Conservation (phyloP, 257 asterid genomes). For the Solanum pimpinellifolium region DNA sequence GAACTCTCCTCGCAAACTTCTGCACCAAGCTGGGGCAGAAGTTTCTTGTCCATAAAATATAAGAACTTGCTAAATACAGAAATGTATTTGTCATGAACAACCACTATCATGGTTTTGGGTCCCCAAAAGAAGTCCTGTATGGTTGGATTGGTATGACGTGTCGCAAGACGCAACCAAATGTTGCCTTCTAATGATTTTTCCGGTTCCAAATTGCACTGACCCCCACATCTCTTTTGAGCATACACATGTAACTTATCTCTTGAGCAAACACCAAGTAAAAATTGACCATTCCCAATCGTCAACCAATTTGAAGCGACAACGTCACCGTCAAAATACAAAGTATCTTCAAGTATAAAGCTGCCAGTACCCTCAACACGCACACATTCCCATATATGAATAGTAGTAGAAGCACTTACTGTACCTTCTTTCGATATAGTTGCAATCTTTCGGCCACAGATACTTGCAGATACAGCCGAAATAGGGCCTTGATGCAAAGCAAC, state of each 20-base stretch:
- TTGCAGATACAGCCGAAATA: conserved; percentile 38
- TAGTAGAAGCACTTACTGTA: conserved; percentile 18
- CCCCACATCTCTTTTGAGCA: conserved; percentile 47
- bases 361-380: conserved; percentile 49
- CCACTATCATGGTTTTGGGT: conserved; percentile 58
- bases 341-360: conserved; percentile 66
- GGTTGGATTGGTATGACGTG: conserved; percentile 31
- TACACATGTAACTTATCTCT: conserved; percentile 54
- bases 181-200: conserved; percentile 37
- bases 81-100: conserved; percentile 54
- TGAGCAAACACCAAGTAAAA: conserved; percentile 70
- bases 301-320: conserved; percentile 65
- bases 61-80: conserved; percentile 57
- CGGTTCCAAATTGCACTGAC: conserved; percentile 47
- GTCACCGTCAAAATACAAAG: conserved; percentile 50
- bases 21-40: neutral
- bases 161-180: conserved; percentile 75
- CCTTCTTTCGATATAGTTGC: conserved; percentile 41
- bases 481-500: conserved; percentile 56
- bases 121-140: conserved; percentile 81
- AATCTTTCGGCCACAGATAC: conserved; percentile 62
- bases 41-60: conserved; percentile 20
- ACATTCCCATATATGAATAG: conserved; percentile 72
- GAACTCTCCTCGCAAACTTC: conserved; percentile 2
- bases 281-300: conserved; percentile 65